Conservation (phyloP, 176 grass and related monocot genomes). For the Cenchrus americanus region DNA sequence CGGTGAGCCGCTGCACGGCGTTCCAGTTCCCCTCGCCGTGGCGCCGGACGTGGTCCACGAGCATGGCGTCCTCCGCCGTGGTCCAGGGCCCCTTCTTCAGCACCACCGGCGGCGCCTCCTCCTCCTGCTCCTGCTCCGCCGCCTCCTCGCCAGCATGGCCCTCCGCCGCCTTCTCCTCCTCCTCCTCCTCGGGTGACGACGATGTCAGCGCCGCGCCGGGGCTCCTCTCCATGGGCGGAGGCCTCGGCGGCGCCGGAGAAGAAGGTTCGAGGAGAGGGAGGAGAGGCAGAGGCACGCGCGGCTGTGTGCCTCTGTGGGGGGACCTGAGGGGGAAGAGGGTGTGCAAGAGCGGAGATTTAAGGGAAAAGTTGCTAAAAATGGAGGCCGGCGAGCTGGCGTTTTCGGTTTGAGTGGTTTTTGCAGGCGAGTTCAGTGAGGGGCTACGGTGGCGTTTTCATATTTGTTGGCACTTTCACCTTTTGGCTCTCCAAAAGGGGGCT, state of each 20-base stretch:
- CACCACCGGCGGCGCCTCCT: not conserved
- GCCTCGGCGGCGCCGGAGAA: not conserved
- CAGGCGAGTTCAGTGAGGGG: constrained; percentile 25
- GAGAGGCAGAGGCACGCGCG: not conserved
- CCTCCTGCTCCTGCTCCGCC: not conserved
- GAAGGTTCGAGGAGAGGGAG: constrained; percentile 4
- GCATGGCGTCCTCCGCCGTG: constrained; percentile 55
- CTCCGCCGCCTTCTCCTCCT: not conserved
- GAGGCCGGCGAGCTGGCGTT: constrained; percentile 45
- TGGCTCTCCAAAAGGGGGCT: not conserved
- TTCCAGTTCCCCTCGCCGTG: constrained; percentile 82
- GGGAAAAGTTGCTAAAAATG: constrained; percentile 42
- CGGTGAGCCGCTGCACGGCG: constrained; percentile 55
- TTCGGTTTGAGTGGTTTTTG: constrained; percentile 55
- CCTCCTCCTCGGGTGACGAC: constrained; percentile 10
- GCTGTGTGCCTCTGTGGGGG: not conserved
- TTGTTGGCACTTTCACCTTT: not conserved
- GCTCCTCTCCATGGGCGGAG: constrained; percentile 33
- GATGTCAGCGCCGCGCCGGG: not conserved
- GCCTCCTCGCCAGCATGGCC: not conserved
- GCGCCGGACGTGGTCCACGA: constrained; percentile 56
- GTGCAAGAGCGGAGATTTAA: constrained; percentile 28
- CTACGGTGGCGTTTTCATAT: constrained; percentile 26
- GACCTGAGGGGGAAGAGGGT: not conserved
- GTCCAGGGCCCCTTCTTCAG: constrained; percentile 81